A percentile compares a stretch with the other conserved stretches of the same genome.
Evolutionary conservation across 768 basidiomycete genomes (phyloP).

Genomic region (Suillus plorans): DNA sequence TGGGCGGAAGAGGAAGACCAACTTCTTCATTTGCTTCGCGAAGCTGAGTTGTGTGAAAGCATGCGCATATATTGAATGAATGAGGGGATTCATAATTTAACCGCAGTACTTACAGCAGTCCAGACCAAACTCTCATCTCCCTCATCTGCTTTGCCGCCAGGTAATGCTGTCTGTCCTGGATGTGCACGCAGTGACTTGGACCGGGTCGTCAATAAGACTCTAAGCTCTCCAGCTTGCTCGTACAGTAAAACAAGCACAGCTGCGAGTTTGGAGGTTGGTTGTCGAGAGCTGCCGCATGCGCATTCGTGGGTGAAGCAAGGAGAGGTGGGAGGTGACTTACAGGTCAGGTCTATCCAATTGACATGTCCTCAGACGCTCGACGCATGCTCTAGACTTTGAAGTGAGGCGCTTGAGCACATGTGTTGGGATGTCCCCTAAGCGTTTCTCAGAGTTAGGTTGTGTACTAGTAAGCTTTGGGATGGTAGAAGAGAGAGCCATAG

Average conservation of each 20-base stretch:
- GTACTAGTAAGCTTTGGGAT: background rate
- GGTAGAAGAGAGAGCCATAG: conserved; percentile 2
- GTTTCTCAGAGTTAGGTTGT: background rate
- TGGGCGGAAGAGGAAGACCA: conserved; percentile 47
- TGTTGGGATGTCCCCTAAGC: background rate
- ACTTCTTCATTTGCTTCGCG: conserved; percentile 90
- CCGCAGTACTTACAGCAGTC: conserved; percentile 65
- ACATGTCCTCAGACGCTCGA: conserved; percentile 40
- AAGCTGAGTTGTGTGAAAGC: conserved; percentile 41
- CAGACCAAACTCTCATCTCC: conserved; percentile 58
- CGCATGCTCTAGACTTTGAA: conserved; percentile 22
- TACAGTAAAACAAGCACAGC: conserved; percentile 82
- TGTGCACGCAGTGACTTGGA: conserved; percentile 74
- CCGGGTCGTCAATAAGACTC: conserved; percentile 83
- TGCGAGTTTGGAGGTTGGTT: conserved; percentile 49
- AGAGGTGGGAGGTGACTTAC: conserved; percentile 39
- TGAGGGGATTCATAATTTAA: no score
- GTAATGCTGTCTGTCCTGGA: conserved; percentile 80
- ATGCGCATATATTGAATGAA: background rate
- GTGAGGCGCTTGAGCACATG: background rate
- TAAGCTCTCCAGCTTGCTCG: conserved; percentile 62
- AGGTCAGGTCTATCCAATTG: conserved; percentile 43
- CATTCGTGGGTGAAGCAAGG: background rate
- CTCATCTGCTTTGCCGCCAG: conserved; percentile 77
- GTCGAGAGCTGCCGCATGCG: conserved; percentile 27